Percentiles rank a stretch among this genome's conserved stretches.
These are phyloP conservation scores for Wallacemonas sp. DNA, from an alignment of 208 protist genomes.

Conservation along the genomic window DNA sequence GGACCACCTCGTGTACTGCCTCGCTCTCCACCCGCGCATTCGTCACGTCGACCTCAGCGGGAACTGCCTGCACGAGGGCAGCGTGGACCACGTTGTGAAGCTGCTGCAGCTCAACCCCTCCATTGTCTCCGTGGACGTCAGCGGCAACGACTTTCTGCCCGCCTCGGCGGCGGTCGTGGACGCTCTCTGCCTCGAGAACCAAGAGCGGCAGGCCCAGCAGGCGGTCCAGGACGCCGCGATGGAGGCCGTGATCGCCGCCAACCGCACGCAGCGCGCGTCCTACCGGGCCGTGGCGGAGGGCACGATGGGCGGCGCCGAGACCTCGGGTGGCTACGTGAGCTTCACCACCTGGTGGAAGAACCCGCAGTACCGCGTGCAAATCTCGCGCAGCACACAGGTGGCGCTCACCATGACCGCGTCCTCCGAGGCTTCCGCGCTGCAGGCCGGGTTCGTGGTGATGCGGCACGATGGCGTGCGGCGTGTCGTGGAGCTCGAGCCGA, in stretches of 20 bases:
- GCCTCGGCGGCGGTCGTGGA: constrained; percentile 32
- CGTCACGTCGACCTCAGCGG: constrained; percentile 43
- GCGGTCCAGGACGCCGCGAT: constrained; percentile 11
- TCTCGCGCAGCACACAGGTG: constrained; percentile 49
- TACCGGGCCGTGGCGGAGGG: constrained; percentile 23
- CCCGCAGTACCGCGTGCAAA: constrained; percentile 69
- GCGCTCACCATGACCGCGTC: constrained; percentile 45
- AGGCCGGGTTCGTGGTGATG: constrained; percentile 75
- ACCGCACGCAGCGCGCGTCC: constrained; percentile 20
- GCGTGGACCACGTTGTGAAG: constrained; percentile 60
- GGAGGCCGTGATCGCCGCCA: constrained; percentile 12
- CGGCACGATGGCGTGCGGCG: constrained; percentile 59
- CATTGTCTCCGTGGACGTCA: constrained; percentile 50
- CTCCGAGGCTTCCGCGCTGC: constrained; percentile 24
- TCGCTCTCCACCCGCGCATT: constrained; percentile 79
- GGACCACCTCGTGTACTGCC: constrained; percentile 77
- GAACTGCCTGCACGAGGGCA: constrained; percentile 69
- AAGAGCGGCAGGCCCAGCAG: not conserved
- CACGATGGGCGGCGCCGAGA: constrained; percentile 25
- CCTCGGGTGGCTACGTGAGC: constrained; percentile 76
- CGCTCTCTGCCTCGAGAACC: constrained; percentile 31
- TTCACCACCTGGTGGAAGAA: constrained; percentile 90
- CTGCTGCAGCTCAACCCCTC: constrained; percentile 55
- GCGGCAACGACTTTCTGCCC: constrained; percentile 56
- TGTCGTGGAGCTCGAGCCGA: constrained; percentile 41